Percentiles rank a stretch among this genome's conserved stretches.
Evolutionary conservation across 2,329 filamentous ascomycete species (phyloP).

Genomic region (Lasiodiplodia gonubiensis): DNA sequence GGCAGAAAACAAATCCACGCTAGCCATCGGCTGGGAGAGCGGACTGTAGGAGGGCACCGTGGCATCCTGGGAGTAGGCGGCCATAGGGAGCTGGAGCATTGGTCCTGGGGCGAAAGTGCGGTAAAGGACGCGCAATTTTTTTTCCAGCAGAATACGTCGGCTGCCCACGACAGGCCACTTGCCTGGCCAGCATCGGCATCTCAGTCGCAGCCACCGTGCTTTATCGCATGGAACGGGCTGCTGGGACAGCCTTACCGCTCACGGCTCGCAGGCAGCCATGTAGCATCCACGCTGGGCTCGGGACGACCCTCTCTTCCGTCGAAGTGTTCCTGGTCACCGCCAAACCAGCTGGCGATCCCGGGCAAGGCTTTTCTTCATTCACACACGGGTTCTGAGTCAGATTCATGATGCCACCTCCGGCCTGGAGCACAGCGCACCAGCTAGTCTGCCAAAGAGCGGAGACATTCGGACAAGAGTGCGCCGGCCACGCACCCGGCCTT

Average conservation of each 20-base stretch:
- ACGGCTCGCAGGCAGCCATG: slow-evolving; percentile 8
- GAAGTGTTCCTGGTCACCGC: slow-evolving; percentile 23
- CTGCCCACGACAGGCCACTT: neutral
- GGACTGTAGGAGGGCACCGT: neutral
- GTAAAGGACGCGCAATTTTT: neutral
- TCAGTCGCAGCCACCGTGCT: slow-evolving; percentile 9
- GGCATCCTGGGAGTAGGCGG: neutral
- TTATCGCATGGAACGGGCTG: slow-evolving; percentile 5
- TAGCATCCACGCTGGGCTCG: slow-evolving; percentile 22
- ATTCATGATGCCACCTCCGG: slow-evolving; percentile 9
- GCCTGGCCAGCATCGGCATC: neutral
- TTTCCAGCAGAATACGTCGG: neutral
- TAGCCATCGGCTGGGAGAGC: no score
- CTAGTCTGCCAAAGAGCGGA: slow-evolving; percentile 11
- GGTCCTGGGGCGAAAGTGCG: slow-evolving; percentile 13
- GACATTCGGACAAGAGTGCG: slow-evolving; percentile 1
- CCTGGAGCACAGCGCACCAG: slow-evolving; percentile 1
- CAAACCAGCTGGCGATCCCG: slow-evolving; percentile 10
- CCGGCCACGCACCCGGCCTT: neutral
- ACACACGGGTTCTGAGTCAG: slow-evolving; percentile 5
- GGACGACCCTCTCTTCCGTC: slow-evolving; percentile 26
- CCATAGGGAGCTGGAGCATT: slow-evolving; percentile 1
- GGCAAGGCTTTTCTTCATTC: slow-evolving; percentile 4
- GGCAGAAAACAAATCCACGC: no score
- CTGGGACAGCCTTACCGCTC: slow-evolving; percentile 17